These are phyloP conservation scores for Aspergillus chevalieri DNA, from an alignment of 2,329 filamentous ascomycete genomes.

Conservation along the genomic window DNA sequence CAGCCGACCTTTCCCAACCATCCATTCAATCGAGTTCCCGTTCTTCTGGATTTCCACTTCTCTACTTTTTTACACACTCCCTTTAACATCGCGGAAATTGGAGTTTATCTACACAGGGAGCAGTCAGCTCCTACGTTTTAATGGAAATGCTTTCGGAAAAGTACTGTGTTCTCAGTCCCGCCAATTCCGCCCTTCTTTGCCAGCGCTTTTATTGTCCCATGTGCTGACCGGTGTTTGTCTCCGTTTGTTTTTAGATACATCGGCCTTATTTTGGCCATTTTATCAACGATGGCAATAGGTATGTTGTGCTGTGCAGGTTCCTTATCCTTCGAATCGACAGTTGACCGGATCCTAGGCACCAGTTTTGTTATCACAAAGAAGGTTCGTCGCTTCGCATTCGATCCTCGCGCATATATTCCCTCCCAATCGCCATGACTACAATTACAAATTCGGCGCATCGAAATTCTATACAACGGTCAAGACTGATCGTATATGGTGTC, in stretches of 20 bases:
- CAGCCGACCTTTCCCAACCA: neutral
- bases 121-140: constrained; percentile 28
- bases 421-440: neutral
- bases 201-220: constrained; percentile 5
- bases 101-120: constrained; percentile 29
- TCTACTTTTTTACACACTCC: too few relatives aligned
- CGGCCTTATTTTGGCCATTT: constrained; percentile 41
- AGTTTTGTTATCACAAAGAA: constrained; percentile 99
- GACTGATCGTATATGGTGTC: constrained; percentile 8
- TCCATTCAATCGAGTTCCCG: neutral
- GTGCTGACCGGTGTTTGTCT: constrained; percentile 11
- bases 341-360: constrained; percentile 53
- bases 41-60: neutral
- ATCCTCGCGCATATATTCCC: constrained; percentile 3
- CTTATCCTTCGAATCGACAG: neutral
- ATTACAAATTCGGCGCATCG: too few relatives aligned
- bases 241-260: constrained; percentile 35
- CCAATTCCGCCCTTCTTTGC: constrained; percentile 4
- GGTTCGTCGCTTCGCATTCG: constrained; percentile 46
- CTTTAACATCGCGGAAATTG: constrained; percentile 21
- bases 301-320: constrained; percentile 8
- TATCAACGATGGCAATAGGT: constrained; percentile 45
- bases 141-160: constrained; percentile 39
- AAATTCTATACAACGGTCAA: too few relatives aligned
- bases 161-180: constrained; percentile 20